Evolutionary conservation across 257 asterid species (phyloP).

Genomic region (Nicotiana sylvestris): DNA sequence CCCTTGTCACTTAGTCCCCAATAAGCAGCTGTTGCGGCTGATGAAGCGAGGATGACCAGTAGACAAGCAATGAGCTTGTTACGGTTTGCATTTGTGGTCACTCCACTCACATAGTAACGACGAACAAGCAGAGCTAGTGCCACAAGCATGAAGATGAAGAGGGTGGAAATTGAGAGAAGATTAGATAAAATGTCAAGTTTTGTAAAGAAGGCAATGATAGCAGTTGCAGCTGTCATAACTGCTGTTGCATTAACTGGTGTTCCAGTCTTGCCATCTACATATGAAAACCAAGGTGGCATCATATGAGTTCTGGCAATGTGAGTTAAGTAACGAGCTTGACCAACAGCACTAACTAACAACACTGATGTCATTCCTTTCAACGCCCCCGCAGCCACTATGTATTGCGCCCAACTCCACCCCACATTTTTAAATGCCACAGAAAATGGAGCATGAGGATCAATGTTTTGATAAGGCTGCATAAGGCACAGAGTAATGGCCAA

Average conservation of each 20-base stretch:
- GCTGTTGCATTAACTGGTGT: constrained; percentile 50
- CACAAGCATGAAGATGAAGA: constrained; percentile 53
- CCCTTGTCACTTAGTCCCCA: constrained; percentile 37
- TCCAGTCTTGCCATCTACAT: constrained; percentile 39
- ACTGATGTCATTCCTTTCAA: constrained; percentile 58
- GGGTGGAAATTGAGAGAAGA: constrained; percentile 44
- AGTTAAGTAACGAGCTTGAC: constrained; percentile 57
- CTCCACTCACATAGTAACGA: constrained; percentile 43
- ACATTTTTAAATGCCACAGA: constrained; percentile 40
- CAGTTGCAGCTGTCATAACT: constrained; percentile 41
- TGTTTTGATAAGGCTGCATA: constrained; percentile 34
- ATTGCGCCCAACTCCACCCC: constrained; percentile 61
- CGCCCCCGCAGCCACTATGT: constrained; percentile 52
- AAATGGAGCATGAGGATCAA: constrained; percentile 41
- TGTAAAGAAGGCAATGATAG: constrained; percentile 46
- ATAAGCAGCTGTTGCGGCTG: constrained; percentile 34
- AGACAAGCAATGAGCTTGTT: constrained; percentile 29
- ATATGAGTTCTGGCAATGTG: constrained; percentile 60
- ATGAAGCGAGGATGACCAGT: constrained; percentile 32
- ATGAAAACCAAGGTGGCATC: constrained; percentile 62
- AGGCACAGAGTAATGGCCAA: constrained; percentile 46
- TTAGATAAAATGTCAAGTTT: constrained; percentile 29
- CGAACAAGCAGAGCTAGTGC: constrained; percentile 50
- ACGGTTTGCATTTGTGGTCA: constrained; percentile 27
- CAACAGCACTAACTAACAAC: constrained; percentile 46